These are phyloP conservation scores for Pyrus bretschneideri DNA, from an alignment of 306 rosid genomes.

Conservation along the genomic window DNA sequence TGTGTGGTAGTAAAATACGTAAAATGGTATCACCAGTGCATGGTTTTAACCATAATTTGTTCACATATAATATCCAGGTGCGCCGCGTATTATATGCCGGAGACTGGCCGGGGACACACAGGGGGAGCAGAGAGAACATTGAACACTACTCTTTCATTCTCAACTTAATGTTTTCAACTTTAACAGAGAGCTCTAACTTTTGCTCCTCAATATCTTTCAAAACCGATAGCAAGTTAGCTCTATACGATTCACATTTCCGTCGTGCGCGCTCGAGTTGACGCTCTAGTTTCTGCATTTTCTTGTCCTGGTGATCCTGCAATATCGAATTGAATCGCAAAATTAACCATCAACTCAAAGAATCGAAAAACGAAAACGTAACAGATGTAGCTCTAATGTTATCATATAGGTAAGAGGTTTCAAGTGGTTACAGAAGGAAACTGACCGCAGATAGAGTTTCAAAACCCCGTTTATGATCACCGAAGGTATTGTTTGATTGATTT, in stretches of 20 bases:
- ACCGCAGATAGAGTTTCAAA: slow-evolving; percentile 12
- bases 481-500: slow-evolving; percentile 5
- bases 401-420: neutral
- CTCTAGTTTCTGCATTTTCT: slow-evolving; percentile 34
- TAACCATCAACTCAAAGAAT: neutral
- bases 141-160: slow-evolving; percentile 26
- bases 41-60: no score
- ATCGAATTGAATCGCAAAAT: neutral
- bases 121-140: neutral
- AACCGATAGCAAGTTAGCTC: slow-evolving; percentile 41
- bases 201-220: slow-evolving; percentile 46
- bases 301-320: slow-evolving; percentile 38
- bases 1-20: neutral
- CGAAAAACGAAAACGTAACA: neutral
- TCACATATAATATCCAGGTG: no score
- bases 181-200: slow-evolving; percentile 39
- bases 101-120: no score
- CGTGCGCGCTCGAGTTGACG: slow-evolving; percentile 32
- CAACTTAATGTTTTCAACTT: slow-evolving; percentile 40
- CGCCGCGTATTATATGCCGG: no score
- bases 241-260: slow-evolving; percentile 43
- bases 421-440: neutral
- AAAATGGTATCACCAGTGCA: no score
- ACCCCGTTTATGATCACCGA: neutral
- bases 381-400: neutral